Percentiles rank a stretch among this genome's conserved stretches.
These are phyloP conservation scores for Nicotiana rustica DNA, from an alignment of 305 asterid species.

Conservation along the genomic window DNA sequence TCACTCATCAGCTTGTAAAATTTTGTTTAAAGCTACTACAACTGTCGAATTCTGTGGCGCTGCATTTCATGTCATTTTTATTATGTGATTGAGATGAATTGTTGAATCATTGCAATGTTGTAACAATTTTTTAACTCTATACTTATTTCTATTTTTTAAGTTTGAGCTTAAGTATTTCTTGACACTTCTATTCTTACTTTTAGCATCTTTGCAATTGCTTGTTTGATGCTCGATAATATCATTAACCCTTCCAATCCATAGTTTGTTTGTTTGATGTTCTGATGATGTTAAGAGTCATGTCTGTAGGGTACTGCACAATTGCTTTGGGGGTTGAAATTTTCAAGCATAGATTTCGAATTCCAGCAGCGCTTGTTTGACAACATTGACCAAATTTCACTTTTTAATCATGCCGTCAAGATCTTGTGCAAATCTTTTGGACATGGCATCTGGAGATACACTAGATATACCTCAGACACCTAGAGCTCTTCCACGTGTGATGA, in stretches of 20 bases:
- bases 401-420: constrained; percentile 68
- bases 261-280: constrained; percentile 19
- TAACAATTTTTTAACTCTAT: neutral
- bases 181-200: neutral
- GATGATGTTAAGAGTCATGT: constrained; percentile 26
- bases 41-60: neutral
- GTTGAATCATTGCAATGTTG: neutral
- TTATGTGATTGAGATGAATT: neutral
- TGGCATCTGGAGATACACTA: constrained; percentile 64
- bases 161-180: constrained; percentile 10
- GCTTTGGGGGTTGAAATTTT: constrained; percentile 20
- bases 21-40: neutral
- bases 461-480: constrained; percentile 74
- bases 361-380: neutral
- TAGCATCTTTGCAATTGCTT: neutral
- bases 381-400: constrained; percentile 16
- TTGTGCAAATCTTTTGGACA: constrained; percentile 66
- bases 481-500: constrained; percentile 81
- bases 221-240: constrained; percentile 18
- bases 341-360: constrained; percentile 24
- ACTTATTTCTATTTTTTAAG: too few relatives aligned
- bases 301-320: constrained; percentile 25
- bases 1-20: constrained; percentile 18
- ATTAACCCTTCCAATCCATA: neutral
- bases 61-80: neutral